A percentile compares a stretch with the other conserved stretches of the same genome.
phyloP scores from a whole-genome alignment of 1,284 basidiomycete genomes.

The Ceratobasidium sp. region DNA sequence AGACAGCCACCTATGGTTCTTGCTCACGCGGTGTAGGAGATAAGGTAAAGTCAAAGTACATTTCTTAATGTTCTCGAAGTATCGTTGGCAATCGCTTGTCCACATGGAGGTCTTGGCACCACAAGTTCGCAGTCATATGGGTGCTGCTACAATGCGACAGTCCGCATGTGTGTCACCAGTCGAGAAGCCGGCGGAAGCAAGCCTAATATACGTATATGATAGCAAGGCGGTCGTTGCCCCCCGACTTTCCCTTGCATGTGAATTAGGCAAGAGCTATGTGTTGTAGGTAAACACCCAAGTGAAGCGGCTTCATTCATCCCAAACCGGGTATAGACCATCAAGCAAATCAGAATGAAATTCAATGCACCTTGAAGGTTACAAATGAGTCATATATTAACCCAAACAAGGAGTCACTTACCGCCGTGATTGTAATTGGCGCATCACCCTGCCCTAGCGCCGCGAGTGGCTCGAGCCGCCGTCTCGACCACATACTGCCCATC shows the following conservation, averaged over 20 bases:
- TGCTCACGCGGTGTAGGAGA: conserved; percentile 27
- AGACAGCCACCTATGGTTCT: not conserved
- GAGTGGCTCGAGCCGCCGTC: conserved; percentile 6
- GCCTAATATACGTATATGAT: not conserved
- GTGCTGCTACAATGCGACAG: not conserved
- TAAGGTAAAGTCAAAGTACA: conserved; percentile 15
- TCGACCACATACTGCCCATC: conserved; percentile 36
- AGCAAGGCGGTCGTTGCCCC: too few species aligned
- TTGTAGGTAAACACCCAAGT: too few species aligned
- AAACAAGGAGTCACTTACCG: conserved; percentile 12
- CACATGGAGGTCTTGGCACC: conserved; percentile 33
- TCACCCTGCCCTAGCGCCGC: conserved; percentile 4
- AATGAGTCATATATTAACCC: not conserved
- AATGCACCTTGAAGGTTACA: not conserved
- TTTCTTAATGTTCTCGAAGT: conserved; percentile 24
- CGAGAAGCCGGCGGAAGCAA: not conserved
- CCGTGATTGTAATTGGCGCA: not conserved
- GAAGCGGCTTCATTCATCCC: not conserved
- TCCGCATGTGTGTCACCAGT: conserved; percentile 18
- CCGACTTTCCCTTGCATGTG: too few species aligned
- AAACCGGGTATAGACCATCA: not conserved
- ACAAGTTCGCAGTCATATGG: conserved; percentile 9
- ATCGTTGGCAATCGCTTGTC: not conserved
- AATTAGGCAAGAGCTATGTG: too few species aligned
- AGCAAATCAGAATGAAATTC: not conserved